Percentiles rank a stretch among this genome's conserved stretches.
Evolutionary conservation across 257 asterid genomes (phyloP).

Genomic region (Leonotis leonurus): DNA sequence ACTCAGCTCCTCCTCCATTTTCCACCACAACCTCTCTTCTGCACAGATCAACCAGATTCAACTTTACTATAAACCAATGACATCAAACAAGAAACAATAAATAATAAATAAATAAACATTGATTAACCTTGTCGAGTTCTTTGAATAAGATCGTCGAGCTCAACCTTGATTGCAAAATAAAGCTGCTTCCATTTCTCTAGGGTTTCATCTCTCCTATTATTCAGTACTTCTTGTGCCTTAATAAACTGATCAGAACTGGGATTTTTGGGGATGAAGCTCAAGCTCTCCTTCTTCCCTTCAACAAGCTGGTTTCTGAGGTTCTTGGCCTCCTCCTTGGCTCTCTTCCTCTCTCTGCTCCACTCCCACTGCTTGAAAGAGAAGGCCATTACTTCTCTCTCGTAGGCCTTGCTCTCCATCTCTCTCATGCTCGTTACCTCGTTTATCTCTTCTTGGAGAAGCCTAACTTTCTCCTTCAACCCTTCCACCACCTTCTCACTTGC

Average conservation of each 20-base stretch:
- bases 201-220: constrained; percentile 59
- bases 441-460: constrained; percentile 46
- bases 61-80: too few species aligned
- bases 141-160: constrained; percentile 82
- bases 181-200: constrained; percentile 82
- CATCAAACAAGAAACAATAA: too few species aligned
- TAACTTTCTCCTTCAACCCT: constrained; percentile 46
- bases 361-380: constrained; percentile 64
- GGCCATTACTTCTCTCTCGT: constrained; percentile 52
- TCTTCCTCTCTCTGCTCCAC: constrained; percentile 63
- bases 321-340: constrained; percentile 40
- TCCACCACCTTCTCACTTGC: constrained; percentile 37
- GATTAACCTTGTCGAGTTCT: constrained; percentile 37
- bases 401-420: constrained; percentile 50
- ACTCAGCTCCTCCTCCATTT: constrained; percentile 38
- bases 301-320: constrained; percentile 32
- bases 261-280: background rate
- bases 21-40: constrained; percentile 52
- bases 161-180: constrained; percentile 69
- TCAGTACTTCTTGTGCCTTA: constrained; percentile 16
- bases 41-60: too few species aligned
- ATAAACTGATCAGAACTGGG: background rate
- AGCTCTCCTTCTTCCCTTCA: constrained; percentile 26
- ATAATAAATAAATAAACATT: background rate
- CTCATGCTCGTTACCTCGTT: constrained; percentile 53